Evolutionary conservation across 805 yeast genomes (phyloP).

Genomic region (Sugiyamaella americana): DNA sequence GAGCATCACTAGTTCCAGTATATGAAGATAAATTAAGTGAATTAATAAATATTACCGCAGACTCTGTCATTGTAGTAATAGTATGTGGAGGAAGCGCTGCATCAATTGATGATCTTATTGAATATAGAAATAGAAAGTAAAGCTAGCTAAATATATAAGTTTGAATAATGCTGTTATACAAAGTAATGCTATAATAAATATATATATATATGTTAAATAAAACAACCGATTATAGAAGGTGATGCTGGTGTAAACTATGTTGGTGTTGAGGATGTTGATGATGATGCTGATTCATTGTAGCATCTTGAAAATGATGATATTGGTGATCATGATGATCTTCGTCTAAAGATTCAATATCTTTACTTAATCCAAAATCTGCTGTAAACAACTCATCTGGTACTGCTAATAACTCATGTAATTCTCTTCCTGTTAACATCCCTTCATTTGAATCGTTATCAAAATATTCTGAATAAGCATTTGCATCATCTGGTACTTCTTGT

Average conservation of each 20-base stretch:
- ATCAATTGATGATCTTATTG: conserved; percentile 8
- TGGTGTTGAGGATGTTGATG: too few species aligned
- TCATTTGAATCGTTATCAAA: conserved; percentile 8
- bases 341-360: too few species aligned
- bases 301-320: too few species aligned
- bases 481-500: conserved; percentile 12
- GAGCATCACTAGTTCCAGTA: conserved; percentile 47
- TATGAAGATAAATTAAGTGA: conserved; percentile 12
- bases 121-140: not conserved
- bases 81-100: conserved; percentile 26
- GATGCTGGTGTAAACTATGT: too few species aligned
- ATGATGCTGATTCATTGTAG: too few species aligned
- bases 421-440: conserved; percentile 4
- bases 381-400: not conserved
- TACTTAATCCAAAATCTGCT: too few species aligned
- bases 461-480: conserved; percentile 17
- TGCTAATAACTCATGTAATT: conserved; percentile 9
- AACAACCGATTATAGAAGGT: too few species aligned
- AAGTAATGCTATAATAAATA: too few species aligned
- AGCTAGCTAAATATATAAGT: not conserved
- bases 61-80: conserved; percentile 20
- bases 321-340: too few species aligned
- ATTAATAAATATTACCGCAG: conserved; percentile 12
- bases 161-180: too few species aligned
- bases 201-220: too few species aligned